phyloP scores from a whole-genome alignment of 179 eudicot genomes.

The Sideroxylon spinosum region DNA sequence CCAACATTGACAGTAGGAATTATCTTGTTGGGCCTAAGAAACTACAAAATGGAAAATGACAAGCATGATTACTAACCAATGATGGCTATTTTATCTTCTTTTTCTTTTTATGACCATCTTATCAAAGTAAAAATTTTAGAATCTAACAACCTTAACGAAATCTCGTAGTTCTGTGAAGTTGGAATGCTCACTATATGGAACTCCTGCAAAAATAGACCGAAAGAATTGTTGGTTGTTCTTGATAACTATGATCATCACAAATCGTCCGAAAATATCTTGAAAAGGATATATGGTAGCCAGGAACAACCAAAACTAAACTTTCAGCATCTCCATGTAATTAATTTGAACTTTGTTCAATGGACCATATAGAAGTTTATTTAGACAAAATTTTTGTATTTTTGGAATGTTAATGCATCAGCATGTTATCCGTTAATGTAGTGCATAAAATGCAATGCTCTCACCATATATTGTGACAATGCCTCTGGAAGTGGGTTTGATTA shows the following conservation, averaged over 20 bases:
- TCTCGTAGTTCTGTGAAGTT: conserved; percentile 60
- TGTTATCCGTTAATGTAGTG: neutral
- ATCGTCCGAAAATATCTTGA: neutral
- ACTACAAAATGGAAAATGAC: conserved; percentile 33
- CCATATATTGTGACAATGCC: conserved; percentile 56
- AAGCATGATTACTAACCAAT: neutral
- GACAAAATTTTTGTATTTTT: neutral
- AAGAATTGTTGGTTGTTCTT: neutral
- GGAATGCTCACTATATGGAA: conserved; percentile 72
- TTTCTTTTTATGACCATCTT: too few species aligned
- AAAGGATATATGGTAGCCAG: neutral
- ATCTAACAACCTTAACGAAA: conserved; percentile 50
- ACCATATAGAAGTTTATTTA: neutral
- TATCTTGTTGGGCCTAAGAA: conserved; percentile 53
- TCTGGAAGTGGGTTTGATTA: conserved; percentile 46
- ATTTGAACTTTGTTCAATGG: neutral
- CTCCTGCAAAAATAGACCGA: conserved; percentile 39
- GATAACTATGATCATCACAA: conserved; percentile 2
- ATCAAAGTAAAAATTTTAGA: neutral
- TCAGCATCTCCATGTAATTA: neutral
- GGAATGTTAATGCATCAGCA: neutral
- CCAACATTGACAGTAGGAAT: conserved; percentile 66
- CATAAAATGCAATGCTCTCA: conserved; percentile 21
- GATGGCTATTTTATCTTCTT: neutral
- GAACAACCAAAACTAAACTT: neutral